Evolutionary conservation across 176 grass and related monocot genomes (phyloP), one percentile per base, ranked within the genome.

Genomic region (Elymus sibiricus): DNA sequence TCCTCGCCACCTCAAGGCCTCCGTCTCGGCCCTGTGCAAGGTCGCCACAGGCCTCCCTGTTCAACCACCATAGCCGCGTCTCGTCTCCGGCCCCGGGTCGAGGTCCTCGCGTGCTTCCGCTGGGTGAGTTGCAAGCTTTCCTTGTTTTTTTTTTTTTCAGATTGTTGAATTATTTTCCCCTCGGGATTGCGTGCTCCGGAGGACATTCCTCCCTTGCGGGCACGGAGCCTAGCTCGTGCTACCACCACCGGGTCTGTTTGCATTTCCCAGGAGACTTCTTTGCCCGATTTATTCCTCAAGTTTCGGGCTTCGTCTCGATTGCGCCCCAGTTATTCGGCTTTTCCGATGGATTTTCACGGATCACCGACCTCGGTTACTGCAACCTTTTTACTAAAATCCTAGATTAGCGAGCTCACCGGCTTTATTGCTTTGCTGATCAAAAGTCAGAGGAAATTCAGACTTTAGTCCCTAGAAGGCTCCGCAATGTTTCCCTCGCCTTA

Each of bases 401-500:
- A 2, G 49, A 53, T 53, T 53, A 19, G 49, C 49, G 49, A 53
- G 16, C 49, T 19, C 15, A 2, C 0, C 49, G 49, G 15, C 49
- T 31, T 39, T 24, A 42, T 9, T 86, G 22, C 56, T 70, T 46
- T 7, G 6, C 70, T 40, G 70, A 51, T 31, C 4, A 60, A 61
- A 62, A 14, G 70, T 14, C 55, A n/a, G 72, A 32, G 59, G 13
- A 31, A 4, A 43, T 72, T 21, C 2, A 24, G 43, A 37, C 24
- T 59, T 58, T 9, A 13, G 4, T 68, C 79, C 43, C 28, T 12
- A n/a, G 5, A 16, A 87, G 4, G 7, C n/a, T 73, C 74, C n/a
- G 47, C 88, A 11, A 15, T 67, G 77, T 85, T 81, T 22, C 70
- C 61, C 47, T 86, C 78, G 22, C 79, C 88, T 63, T 9, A 11